Conservation (phyloP, 164 flowering plant genomes). For the Umbellularia californica region DNA sequence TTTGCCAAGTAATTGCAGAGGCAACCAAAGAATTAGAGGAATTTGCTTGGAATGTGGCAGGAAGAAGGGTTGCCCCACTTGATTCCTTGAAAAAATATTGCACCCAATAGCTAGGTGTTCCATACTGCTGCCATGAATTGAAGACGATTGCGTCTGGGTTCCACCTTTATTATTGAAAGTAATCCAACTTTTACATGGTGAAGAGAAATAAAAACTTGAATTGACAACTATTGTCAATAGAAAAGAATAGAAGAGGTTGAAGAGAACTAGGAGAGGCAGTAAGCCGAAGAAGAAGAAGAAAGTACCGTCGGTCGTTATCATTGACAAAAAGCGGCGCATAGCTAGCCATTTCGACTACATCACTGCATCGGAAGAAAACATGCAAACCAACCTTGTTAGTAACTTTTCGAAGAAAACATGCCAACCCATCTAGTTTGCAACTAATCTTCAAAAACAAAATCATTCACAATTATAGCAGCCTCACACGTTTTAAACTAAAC, state of each 20-base stretch:
- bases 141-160: conserved; percentile 93
- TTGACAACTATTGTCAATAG: neutral
- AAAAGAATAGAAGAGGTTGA: neutral
- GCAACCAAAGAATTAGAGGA: conserved; percentile 50
- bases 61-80: conserved; percentile 79
- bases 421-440: neutral
- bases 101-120: conserved; percentile 94
- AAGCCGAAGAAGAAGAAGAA: neutral
- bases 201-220: neutral
- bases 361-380: conserved; percentile 51
- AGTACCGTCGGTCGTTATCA: conserved; percentile 67
- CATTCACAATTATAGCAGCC: neutral
- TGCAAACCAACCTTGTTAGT: neutral
- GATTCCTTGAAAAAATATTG: conserved; percentile 70
- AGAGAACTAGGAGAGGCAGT: neutral
- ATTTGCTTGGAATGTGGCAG: conserved; percentile 37
- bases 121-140: conserved; percentile 61
- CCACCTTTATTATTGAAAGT: conserved; percentile 44
- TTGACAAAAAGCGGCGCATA: conserved; percentile 96
- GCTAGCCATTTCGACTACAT: conserved; percentile 82
- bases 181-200: neutral
- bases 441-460: neutral
- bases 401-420: conserved; percentile 9
- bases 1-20: conserved; percentile 66
- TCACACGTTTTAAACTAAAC: neutral